A percentile compares a stretch with the other conserved stretches of the same genome.
Evolutionary conservation across 2,329 filamentous ascomycete genomes (phyloP).

Genomic region (Xylariaceae sp.): DNA sequence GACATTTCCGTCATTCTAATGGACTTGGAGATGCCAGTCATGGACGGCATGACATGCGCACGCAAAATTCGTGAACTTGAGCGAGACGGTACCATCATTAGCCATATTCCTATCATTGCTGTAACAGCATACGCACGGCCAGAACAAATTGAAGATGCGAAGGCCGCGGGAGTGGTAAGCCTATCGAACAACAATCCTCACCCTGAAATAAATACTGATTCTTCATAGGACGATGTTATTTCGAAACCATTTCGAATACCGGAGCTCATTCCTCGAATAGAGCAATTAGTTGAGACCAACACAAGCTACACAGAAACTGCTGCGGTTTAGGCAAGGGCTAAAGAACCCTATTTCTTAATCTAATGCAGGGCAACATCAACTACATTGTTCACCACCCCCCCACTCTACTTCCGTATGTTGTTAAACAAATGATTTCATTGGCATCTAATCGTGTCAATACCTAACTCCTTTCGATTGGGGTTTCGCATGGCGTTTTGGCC

Average conservation of each 20-base stretch:
- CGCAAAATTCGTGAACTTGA: constrained; percentile 73
- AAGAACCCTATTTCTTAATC: neutral
- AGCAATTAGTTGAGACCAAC: constrained; percentile 52
- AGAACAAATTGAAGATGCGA: constrained; percentile 75
- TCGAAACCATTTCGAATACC: constrained; percentile 81
- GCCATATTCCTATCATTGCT: constrained; percentile 79
- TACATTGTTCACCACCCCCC: neutral
- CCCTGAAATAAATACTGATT: constrained; percentile 28
- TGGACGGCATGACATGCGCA: constrained; percentile 80
- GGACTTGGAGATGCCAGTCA: constrained; percentile 85
- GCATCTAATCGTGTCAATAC: neutral
- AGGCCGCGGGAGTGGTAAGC: constrained; percentile 75
- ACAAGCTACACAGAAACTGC: constrained; percentile 5
- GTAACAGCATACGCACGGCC: constrained; percentile 81
- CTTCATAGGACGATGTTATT: constrained; percentile 71
- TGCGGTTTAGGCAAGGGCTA: constrained; percentile 1
- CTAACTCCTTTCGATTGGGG: constrained; percentile 1
- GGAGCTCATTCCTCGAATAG: constrained; percentile 73
- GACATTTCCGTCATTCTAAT: constrained; percentile 75
- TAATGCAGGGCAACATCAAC: neutral
- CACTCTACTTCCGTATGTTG: neutral
- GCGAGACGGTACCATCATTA: constrained; percentile 62
- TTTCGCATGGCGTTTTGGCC: constrained; percentile 19
- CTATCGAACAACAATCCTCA: neutral
- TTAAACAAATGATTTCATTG: constrained; percentile 3